phyloP scores from a whole-genome alignment of 2,329 filamentous ascomycete genomes.

The Pestalotiopsis sp. region DNA sequence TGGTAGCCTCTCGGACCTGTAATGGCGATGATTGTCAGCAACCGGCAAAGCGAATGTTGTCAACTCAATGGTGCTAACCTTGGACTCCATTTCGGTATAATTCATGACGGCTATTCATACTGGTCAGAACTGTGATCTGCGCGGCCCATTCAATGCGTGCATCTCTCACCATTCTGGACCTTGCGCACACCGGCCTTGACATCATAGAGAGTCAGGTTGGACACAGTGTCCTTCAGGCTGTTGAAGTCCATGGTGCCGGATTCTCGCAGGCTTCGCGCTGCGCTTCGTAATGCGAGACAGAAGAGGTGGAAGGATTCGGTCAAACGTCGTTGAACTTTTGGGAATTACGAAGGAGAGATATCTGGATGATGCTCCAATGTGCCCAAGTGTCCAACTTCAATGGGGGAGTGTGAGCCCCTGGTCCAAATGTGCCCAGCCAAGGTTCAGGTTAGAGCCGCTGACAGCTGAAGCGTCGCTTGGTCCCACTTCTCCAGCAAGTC shows the following conservation, averaged over 20 bases:
- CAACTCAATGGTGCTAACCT: slow-evolving; percentile 42
- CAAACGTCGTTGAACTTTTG: background rate
- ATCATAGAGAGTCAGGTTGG: slow-evolving; percentile 92
- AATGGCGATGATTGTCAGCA: background rate
- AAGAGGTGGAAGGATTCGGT: background rate
- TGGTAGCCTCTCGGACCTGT: slow-evolving; percentile 94
- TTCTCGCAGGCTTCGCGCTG: background rate
- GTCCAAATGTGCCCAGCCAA: background rate
- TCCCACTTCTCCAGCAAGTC: background rate
- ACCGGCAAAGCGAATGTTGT: background rate
- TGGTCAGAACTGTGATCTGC: background rate
- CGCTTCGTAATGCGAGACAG: background rate
- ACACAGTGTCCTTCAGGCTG: slow-evolving; percentile 82
- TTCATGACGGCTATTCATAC: slow-evolving; percentile 82
- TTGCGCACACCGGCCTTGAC: slow-evolving; percentile 93
- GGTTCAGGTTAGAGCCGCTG: background rate
- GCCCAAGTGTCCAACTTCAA: background rate
- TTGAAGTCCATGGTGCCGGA: slow-evolving; percentile 75
- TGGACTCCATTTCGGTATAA: slow-evolving; percentile 89
- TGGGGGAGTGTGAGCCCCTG: background rate
- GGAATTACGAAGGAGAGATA: background rate
- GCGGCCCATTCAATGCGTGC: background rate
- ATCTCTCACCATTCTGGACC: slow-evolving; percentile 84
- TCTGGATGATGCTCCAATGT: background rate
- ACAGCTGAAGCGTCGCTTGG: background rate